Base-by-base conservation (phyloP, 2,329 filamentous ascomycete species). In the Magnaporthiopsis poae region DNA sequence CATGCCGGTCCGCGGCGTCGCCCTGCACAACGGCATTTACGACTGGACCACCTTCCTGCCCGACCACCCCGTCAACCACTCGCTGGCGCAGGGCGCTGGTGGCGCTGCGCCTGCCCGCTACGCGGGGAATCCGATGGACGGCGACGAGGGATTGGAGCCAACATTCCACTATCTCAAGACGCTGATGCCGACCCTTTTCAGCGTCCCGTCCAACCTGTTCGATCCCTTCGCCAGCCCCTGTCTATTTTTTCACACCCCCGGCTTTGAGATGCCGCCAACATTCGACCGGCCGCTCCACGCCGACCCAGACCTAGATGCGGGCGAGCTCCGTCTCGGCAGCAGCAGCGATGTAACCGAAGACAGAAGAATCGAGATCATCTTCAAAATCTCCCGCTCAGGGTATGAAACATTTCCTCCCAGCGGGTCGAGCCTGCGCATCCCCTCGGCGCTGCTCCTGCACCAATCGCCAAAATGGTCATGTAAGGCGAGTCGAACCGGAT, bases 21-120 rank as follows among this genome's bases (percentile, higher is more conserved):
- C 85, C 21, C 80, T 81, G 9, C 82, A 82, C 74, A 86, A 88
- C 69, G 86, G 85, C 60, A 80, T 88, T 67, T 88, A 86, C 75
- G 83, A 88, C 75, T 88, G 86, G 86, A 86, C 84, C 67, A 83
- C 79, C 73, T 84, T 87, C 67, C 78, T 86, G 13, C 82, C 82
- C 0, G 80, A 82, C 69, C 82, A 86, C 67, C 78, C 77, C 8
- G 74, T 80, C 68, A 80, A 84, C 70, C 69, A 67, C 21, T 29
- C 21, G 39, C 68, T 65, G 65, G 33, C 18, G 39, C 35, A 72
- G 46, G 59, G 31, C 33, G 64, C 3, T n/a, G 35, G 27, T 27
- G 27, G 27, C 27, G 27, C 27, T 27, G 27, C 27, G 27, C 27
- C 27, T 2, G 27, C 27, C 27, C 27, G 27, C 27, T 27, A 46